These are phyloP conservation scores for Porcisia deanei DNA, from an alignment of 208 protist species.

Conservation along the genomic window DNA sequence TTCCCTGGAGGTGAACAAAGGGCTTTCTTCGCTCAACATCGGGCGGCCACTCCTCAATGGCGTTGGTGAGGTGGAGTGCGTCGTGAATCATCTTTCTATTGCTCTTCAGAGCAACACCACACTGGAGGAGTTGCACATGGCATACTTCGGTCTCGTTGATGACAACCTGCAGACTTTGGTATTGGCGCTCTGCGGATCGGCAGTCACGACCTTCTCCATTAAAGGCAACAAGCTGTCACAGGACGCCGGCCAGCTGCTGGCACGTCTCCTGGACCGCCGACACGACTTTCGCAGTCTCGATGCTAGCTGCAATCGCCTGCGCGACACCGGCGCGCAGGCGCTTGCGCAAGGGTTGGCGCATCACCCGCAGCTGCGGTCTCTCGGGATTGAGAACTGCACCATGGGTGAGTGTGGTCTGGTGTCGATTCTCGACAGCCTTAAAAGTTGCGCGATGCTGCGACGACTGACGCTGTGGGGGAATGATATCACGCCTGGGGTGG, in stretches of 20 bases:
- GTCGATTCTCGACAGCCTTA: slow-evolving; percentile 39
- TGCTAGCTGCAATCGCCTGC: slow-evolving; percentile 61
- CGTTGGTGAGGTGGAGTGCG: slow-evolving; percentile 65
- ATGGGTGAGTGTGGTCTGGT: slow-evolving; percentile 61
- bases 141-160: slow-evolving; percentile 61
- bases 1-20: slow-evolving; percentile 40
- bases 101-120: slow-evolving; percentile 51
- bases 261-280: slow-evolving; percentile 49
- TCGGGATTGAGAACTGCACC: slow-evolving; percentile 51
- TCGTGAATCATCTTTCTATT: slow-evolving; percentile 61
- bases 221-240: slow-evolving; percentile 75
- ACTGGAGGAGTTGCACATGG: slow-evolving; percentile 47
- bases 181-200: slow-evolving; percentile 45
- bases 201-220: slow-evolving; percentile 45
- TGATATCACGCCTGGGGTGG: slow-evolving; percentile 45
- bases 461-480: slow-evolving; percentile 78
- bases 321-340: slow-evolving; percentile 52
- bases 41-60: slow-evolving; percentile 59
- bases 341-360: slow-evolving; percentile 40
- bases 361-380: slow-evolving; percentile 43
- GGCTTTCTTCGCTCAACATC: slow-evolving; percentile 60
- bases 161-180: slow-evolving; percentile 44
- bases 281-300: slow-evolving; percentile 62
- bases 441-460: slow-evolving; percentile 36
- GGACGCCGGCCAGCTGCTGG: slow-evolving; percentile 54